Conservation (phyloP, 2,329 filamentous ascomycete species). For the Penicillium janthinellum region DNA sequence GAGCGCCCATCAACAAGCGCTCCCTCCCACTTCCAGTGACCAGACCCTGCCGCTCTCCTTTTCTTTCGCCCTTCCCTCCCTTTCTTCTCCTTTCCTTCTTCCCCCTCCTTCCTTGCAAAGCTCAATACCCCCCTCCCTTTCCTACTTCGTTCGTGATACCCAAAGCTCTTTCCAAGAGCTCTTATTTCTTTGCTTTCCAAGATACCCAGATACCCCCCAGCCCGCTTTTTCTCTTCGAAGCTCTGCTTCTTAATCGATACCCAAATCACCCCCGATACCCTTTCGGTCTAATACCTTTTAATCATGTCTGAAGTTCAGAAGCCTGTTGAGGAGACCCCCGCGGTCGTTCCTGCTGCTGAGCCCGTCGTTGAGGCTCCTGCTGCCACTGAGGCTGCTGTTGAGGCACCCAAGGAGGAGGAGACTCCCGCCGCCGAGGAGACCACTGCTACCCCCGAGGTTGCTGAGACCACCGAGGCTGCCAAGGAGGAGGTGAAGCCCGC, state of each 20-base stretch:
- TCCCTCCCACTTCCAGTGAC: constrained; percentile 10
- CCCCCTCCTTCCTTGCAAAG: constrained; percentile 18
- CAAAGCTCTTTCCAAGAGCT: constrained; percentile 26
- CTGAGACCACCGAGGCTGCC: neutral
- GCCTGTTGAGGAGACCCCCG: constrained; percentile 26
- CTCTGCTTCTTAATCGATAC: constrained; percentile 30
- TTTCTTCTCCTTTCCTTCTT: constrained; percentile 21
- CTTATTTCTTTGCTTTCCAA: constrained; percentile 31
- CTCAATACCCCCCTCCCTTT: constrained; percentile 23
- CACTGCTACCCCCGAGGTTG: constrained; percentile 19
- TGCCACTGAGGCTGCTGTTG: constrained; percentile 16
- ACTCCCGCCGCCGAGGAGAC: constrained; percentile 75
- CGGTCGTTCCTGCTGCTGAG: constrained; percentile 8
- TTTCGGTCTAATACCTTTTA: constrained; percentile 27
- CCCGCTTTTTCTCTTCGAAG: constrained; percentile 20
- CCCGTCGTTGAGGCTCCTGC: constrained; percentile 15
- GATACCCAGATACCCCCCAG: constrained; percentile 20
- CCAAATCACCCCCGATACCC: constrained; percentile 9
- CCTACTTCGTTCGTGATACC: constrained; percentile 30
- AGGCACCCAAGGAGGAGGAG: constrained; percentile 21
- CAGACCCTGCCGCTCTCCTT: constrained; percentile 17
- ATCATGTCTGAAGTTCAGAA: constrained; percentile 33
- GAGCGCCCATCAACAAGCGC: constrained; percentile 23
- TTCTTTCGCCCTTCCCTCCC: constrained; percentile 25
- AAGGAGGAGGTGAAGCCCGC: constrained; percentile 64